Conservation (phyloP, 2,329 filamentous ascomycete genomes). For the Hypoxylon sp. region DNA sequence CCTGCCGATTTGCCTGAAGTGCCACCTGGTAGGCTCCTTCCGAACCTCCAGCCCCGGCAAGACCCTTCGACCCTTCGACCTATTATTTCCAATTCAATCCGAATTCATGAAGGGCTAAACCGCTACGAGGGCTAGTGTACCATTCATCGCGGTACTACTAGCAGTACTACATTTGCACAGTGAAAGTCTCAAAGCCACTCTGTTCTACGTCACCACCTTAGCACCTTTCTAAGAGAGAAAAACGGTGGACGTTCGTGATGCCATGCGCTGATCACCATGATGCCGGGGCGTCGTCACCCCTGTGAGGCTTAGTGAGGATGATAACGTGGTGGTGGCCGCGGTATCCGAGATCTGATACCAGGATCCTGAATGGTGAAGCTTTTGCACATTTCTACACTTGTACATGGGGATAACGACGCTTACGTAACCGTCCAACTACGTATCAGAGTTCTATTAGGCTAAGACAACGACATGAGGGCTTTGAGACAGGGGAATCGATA, state of each 20-base stretch:
- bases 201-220: conserved; percentile 32
- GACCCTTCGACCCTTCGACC: conserved; percentile 1
- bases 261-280: conserved; percentile 37
- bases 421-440: conserved; percentile 24
- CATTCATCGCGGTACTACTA: not conserved
- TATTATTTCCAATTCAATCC: conserved; percentile 6
- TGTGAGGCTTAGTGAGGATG: conserved; percentile 29
- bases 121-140: not conserved
- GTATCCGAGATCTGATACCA: conserved; percentile 28
- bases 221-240: conserved; percentile 16
- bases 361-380: conserved; percentile 3
- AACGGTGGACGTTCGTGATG: conserved; percentile 27
- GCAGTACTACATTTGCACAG: not conserved
- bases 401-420: not conserved
- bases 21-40: conserved; percentile 23
- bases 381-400: not conserved
- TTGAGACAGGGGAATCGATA: conserved; percentile 23
- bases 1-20: conserved; percentile 36
- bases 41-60: conserved; percentile 18
- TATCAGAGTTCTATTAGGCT: conserved; percentile 34
- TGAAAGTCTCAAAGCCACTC: conserved; percentile 15
- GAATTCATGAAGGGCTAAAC: conserved; percentile 21
- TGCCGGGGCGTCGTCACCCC: conserved; percentile 41
- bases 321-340: conserved; percentile 31
- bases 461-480: conserved; percentile 25